These are phyloP conservation scores for Bipolaris cookei DNA, from an alignment of 2,329 filamentous ascomycete genomes.

Conservation along the genomic window DNA sequence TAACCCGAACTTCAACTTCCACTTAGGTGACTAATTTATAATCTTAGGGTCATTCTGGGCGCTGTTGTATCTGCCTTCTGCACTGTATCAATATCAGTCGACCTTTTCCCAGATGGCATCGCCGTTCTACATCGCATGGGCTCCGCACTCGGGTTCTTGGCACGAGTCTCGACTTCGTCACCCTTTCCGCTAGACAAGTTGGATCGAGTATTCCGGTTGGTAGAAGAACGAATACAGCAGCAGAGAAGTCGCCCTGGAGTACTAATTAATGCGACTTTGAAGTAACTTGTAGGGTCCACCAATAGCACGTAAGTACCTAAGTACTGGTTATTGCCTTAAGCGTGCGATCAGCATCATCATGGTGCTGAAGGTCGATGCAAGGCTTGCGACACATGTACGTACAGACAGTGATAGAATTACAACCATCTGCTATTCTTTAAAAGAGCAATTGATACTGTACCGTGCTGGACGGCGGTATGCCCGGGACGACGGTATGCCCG, in stretches of 20 bases:
- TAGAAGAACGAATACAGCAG: not conserved
- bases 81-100: not conserved
- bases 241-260: not conserved
- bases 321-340: not conserved
- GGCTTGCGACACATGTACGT: not conserved
- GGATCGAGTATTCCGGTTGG: not conserved
- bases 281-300: not conserved
- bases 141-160: not conserved
- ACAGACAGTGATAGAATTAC: too few relatives aligned
- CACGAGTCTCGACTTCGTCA: not conserved
- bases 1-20: not conserved
- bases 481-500: too few relatives aligned
- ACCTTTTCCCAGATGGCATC: not conserved
- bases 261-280: not conserved
- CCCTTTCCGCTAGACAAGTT: not conserved
- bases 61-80: not conserved
- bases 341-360: not conserved
- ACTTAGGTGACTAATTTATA: not conserved
- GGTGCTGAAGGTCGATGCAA: not conserved
- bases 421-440: too few relatives aligned
- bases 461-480: too few relatives aligned
- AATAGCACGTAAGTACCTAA: not conserved
- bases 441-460: too few relatives aligned
- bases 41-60: not conserved
- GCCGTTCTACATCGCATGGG: not conserved